Evolutionary conservation across 441 rosid genomes (phyloP).

Genomic region (Kokia cookei): DNA sequence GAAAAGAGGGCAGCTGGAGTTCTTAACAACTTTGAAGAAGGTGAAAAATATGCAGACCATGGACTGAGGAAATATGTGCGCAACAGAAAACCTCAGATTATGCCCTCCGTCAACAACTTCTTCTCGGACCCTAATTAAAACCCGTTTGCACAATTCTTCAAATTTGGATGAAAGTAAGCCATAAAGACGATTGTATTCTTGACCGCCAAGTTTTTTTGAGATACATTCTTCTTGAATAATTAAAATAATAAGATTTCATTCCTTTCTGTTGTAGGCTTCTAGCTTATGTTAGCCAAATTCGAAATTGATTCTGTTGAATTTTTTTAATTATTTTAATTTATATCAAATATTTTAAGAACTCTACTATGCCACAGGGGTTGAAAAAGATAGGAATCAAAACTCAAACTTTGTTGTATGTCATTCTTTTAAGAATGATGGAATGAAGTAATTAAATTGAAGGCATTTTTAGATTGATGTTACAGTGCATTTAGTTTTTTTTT

Average conservation of each 20-base stretch:
- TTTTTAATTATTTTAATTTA: too few species aligned
- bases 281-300: too few species aligned
- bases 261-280: too few species aligned
- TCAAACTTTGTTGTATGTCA: too few species aligned
- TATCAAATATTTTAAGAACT: too few species aligned
- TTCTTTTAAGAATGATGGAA: too few species aligned
- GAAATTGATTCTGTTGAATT: too few species aligned
- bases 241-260: background rate
- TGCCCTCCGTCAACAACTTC: constrained; percentile 58
- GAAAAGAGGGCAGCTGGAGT: constrained; percentile 55
- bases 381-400: too few species aligned
- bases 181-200: background rate
- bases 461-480: too few species aligned
- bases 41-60: constrained; percentile 52
- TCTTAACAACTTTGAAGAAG: constrained; percentile 49
- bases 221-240: background rate
- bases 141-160: background rate
- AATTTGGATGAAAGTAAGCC: background rate
- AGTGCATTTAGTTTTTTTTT: too few species aligned
- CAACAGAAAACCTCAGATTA: constrained; percentile 34
- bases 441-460: too few species aligned
- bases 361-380: too few species aligned
- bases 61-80: constrained; percentile 44
- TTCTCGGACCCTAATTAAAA: constrained; percentile 40
- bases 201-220: background rate